Base-by-base conservation (phyloP, 352 stramenopile species). In the Phytophthora pinifolia region DNA sequence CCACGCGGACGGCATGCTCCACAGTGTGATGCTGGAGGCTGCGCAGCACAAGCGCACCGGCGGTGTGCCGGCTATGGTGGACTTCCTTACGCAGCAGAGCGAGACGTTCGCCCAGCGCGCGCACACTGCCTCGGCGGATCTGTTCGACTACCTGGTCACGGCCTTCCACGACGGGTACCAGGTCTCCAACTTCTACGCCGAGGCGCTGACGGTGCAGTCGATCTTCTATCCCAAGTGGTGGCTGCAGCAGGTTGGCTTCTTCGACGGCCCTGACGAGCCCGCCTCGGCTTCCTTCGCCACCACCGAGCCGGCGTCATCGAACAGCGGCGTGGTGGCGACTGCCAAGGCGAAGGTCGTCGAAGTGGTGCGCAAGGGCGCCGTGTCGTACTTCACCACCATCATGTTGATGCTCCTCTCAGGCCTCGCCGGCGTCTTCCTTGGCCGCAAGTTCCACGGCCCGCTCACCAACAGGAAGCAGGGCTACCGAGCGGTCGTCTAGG, bases 221-320 rank as follows among this genome's bases (percentile, higher is more conserved):
- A 72, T 94, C 13, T 92, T 92, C 46, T 94, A 94, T 46, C 84
- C 84, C 3, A 86, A 86, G 54, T 92, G 80, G 84, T 94, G 82
- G 82, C 76, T 94, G 3, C 44, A 91, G 41, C 52, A 79, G 29
- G 82, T 94, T 10, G 84, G 84, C 0, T 94, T 88, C 48, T 94
- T 91, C 32, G 60, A 74, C 49, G 44, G 35, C 3, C 34, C 55
- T n/a, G 35, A 60, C 7, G 46, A 46, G 7, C 29, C 62, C 30
- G 39, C 33, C 1, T 65, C 49, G 1, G 18, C 54, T 51, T 30
- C 50, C 9, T 17, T 53, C 9, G 30, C 38, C 1, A 57, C 54
- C 1, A 35, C 50, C 8, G 44, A 45, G 5, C 35, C 57, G 9
- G 20, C 32, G 30, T 54, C 62, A 35, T 55, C 66, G 14, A 58